Evolutionary conservation across 164 flowering plant genomes (phyloP).

Genomic region (Platanus orientalis): DNA sequence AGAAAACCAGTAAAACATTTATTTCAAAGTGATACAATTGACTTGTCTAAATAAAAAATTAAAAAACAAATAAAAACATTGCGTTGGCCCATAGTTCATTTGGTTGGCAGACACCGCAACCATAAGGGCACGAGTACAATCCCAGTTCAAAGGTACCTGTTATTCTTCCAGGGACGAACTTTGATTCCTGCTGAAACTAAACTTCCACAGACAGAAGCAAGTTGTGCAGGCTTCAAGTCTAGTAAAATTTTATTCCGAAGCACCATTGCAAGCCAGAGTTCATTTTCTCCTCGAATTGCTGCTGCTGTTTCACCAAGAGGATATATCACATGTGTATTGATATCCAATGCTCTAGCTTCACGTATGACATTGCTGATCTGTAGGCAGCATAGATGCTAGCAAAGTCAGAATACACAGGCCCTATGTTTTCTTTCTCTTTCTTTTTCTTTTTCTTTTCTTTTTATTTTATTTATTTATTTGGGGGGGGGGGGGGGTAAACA

Average conservation of each 20-base stretch:
- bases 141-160: conserved; percentile 40
- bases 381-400: conserved; percentile 2
- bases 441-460: too few relatives aligned
- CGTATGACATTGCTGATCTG: conserved; percentile 86
- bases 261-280: conserved; percentile 97
- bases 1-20: too few relatives aligned
- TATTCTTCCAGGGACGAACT: conserved; percentile 66
- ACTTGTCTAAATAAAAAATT: too few relatives aligned
- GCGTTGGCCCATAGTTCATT: too few relatives aligned
- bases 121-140: too few relatives aligned
- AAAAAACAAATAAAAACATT: too few relatives aligned
- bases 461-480: too few relatives aligned
- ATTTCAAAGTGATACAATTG: too few relatives aligned
- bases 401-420: not conserved
- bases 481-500: too few relatives aligned
- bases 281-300: conserved; percentile 96
- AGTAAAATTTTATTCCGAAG: conserved; percentile 70
- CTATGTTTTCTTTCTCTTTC: too few relatives aligned
- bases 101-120: too few relatives aligned
- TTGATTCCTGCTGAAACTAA: conserved; percentile 93
- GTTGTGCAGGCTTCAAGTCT: conserved; percentile 78
- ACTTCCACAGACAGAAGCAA: conserved; percentile 91
- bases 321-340: conserved; percentile 67
- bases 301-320: conserved; percentile 98
- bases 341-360: conserved; percentile 83